phyloP scores from a whole-genome alignment of 345 rosid genomes.

The Anastatica hierochuntica region DNA sequence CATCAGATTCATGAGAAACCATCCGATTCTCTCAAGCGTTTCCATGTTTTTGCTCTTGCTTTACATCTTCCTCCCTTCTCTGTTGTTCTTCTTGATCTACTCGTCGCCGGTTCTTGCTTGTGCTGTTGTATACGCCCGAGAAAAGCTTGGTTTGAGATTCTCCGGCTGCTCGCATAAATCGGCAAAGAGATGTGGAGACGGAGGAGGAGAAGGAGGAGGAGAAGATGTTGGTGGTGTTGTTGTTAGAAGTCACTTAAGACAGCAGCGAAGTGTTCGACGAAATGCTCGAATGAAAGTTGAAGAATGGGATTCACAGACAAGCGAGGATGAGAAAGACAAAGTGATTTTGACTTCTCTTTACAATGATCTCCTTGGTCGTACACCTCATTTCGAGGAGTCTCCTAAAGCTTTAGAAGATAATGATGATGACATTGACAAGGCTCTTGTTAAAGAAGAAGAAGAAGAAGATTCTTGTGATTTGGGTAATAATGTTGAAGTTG shows the following conservation, averaged over 20 bases:
- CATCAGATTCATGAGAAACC: slow-evolving; percentile 28
- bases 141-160: no score
- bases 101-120: slow-evolving; percentile 37
- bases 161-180: no score
- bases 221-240: not conserved
- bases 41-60: slow-evolving; percentile 29
- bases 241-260: slow-evolving; percentile 11
- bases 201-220: not conserved
- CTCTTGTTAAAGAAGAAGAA: no score
- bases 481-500: no score
- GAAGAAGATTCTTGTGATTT: no score
- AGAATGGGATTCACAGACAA: slow-evolving; percentile 26
- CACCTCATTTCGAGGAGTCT: slow-evolving; percentile 21
- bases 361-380: slow-evolving; percentile 24
- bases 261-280: slow-evolving; percentile 40
- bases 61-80: slow-evolving; percentile 41
- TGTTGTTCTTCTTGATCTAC: slow-evolving; percentile 46
- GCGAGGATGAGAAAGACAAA: slow-evolving; percentile 10
- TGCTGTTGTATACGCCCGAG: slow-evolving; percentile 23
- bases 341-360: slow-evolving; percentile 16
- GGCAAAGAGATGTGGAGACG: no score
- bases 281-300: slow-evolving; percentile 34
- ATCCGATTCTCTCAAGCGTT: slow-evolving; percentile 38
- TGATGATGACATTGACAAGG: not conserved
- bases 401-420: slow-evolving; percentile 18